Evolutionary conservation across 2,329 filamentous ascomycete species (phyloP).

Genomic region (Dactylellina haptotyla): DNA sequence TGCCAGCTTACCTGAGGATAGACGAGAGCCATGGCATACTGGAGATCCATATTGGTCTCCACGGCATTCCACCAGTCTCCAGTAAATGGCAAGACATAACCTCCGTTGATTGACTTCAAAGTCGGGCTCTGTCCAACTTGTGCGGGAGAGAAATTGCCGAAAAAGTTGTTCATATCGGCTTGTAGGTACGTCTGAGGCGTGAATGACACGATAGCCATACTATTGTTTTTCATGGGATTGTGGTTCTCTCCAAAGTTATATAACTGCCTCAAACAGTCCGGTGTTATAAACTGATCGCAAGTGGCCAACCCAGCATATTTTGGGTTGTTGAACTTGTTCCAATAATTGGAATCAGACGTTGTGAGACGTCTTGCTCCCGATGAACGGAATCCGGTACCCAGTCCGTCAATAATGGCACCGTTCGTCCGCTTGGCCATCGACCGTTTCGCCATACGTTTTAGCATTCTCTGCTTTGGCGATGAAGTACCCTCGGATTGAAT

Average conservation of each 20-base stretch:
- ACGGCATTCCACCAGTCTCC: slow-evolving; percentile 61
- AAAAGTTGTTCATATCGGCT: slow-evolving; percentile 66
- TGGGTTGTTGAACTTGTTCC: slow-evolving; percentile 26
- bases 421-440: slow-evolving; percentile 10
- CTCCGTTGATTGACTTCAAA: slow-evolving; percentile 65
- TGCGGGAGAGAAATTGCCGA: slow-evolving; percentile 62
- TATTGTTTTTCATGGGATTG: slow-evolving; percentile 63
- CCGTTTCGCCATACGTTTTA: slow-evolving; percentile 41
- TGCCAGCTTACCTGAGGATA: slow-evolving; percentile 67
- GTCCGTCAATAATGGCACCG: slow-evolving; percentile 34
- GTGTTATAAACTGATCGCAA: slow-evolving; percentile 69
- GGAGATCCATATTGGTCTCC: slow-evolving; percentile 71
- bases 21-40: slow-evolving; percentile 68
- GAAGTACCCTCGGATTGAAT: slow-evolving; percentile 45
- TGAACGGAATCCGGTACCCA: slow-evolving; percentile 35
- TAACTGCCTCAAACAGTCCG: slow-evolving; percentile 67
- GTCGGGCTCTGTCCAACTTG: slow-evolving; percentile 64
- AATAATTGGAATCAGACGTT: slow-evolving; percentile 20
- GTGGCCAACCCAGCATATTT: slow-evolving; percentile 30
- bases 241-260: slow-evolving; percentile 59
- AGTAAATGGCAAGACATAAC: slow-evolving; percentile 57
- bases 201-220: slow-evolving; percentile 67
- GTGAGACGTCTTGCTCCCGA: slow-evolving; percentile 29
- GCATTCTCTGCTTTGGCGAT: slow-evolving; percentile 26
- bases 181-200: slow-evolving; percentile 67